These are phyloP conservation scores for Penicillium psychrofluorescens DNA, from an alignment of 495 filamentous ascomycete species.

Conservation along the genomic window DNA sequence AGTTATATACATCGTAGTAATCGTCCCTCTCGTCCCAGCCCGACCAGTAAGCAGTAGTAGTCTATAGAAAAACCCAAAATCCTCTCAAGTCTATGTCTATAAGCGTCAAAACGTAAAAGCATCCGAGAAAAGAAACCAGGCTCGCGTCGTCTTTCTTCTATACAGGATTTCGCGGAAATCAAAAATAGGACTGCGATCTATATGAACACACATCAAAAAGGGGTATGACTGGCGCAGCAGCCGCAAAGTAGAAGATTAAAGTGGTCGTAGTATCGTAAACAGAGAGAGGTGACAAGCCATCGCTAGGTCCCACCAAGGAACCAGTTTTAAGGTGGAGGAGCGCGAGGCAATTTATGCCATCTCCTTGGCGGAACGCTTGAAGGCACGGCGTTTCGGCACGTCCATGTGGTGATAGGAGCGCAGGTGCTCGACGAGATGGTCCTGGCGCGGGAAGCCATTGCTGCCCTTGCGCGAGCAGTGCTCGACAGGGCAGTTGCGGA, in stretches of 20 bases:
- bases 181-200: not conserved
- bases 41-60: not conserved
- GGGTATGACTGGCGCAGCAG: no score
- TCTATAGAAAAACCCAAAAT: not conserved
- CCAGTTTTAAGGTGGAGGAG: not conserved
- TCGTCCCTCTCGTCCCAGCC: not conserved
- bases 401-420: conserved; percentile 64
- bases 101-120: not conserved
- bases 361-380: conserved; percentile 27
- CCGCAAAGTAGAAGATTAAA: not conserved
- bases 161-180: not conserved
- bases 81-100: no score
- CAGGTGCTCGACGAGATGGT: conserved; percentile 84
- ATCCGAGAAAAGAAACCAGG: conserved; percentile 4
- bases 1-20: not conserved
- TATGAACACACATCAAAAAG: no score
- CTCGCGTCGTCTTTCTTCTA: conserved; percentile 4
- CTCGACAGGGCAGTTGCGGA: conserved; percentile 67
- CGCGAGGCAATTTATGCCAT: conserved; percentile 5
- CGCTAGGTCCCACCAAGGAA: not conserved
- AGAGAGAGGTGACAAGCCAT: not conserved
- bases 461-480: conserved; percentile 73
- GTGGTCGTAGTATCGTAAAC: conserved; percentile 7
- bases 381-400: conserved; percentile 36
- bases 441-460: conserved; percentile 75